Base-by-base conservation (phyloP, 441 rosid genomes). In the Populus trichocarpa region DNA sequence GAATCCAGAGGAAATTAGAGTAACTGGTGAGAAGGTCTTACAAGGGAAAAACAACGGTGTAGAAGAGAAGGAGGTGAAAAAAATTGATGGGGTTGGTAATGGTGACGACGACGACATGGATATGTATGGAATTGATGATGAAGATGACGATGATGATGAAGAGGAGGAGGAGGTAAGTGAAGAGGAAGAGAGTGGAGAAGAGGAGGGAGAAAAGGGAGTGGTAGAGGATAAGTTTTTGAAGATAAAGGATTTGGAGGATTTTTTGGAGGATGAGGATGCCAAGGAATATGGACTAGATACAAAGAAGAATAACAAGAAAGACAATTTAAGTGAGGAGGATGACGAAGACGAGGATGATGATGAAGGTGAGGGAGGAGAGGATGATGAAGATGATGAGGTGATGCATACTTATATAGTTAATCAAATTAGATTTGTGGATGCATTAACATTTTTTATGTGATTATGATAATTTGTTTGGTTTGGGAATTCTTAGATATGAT, bases 141-240 rank as follows among this genome's bases (percentile, higher is more conserved):
- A 18, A 53, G 73, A 57, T 30, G 18, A 14, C 5, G 11, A n/a
- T 53, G 67, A 57, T 69, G 77, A 42, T 40, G 73, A 71, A 2
- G 71, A 65, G 20, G 83, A 81, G 0, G 25, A 25, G 70, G 79
- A 67, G 3, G 83, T 76, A 18, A 86, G 76, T 20, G 79, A 77
- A 46, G 86, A 87, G 63, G 77, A 76, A 77, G 84, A 83, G 80
- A 85, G n/a, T 0, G 87, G 71, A 4, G 84, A 77, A 26, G 86
- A 71, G 2, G 82, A 30, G 22, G 81, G 78, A 38, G 84, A 73
- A 25, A 80, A 72, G 73, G 81, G 75, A 40, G 97, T 92, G 77
- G 78, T 93, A 79, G 99, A 95, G 80, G 99, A 95, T 77, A 83
- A 85, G 69, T 92, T 92, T 87, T 89, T 95, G 83, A 93, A 92